Evolutionary conservation across 768 basidiomycete species (phyloP), one percentile per base, ranked within the genome.

Genomic region (Hericium erinaceus): DNA sequence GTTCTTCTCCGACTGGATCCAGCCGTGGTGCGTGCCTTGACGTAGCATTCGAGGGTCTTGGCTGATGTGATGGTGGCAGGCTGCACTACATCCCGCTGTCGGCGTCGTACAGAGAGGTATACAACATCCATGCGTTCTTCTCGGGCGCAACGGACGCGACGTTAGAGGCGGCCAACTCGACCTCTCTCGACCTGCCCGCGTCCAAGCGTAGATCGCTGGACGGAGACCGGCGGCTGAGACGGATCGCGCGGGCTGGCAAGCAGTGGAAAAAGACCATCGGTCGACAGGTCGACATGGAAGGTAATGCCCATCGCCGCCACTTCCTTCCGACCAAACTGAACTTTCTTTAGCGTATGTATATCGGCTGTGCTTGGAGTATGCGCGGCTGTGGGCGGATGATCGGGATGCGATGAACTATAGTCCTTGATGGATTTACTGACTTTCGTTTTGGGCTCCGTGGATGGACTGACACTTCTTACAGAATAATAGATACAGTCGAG

Each of bases 71-170:
- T 46, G 16, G 16, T 5, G 44, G 20, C 6, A 92, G 92, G 95
- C 77, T 98, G 24, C 95, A 99, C 72, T 99, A 82, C 67, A 95
- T 99, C 62, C 95, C 95, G 0, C 72, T 99, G 38, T 93, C 93
- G 0, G 77, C 86, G 41, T 78, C 84, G 3, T 98, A 98, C 71
- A 73, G 79, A 48, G 95, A 99, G 72, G 84, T 99, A 54, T 97
- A 98, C 75, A 95, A 98, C 67, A 81, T 98, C 56, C 83, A 90
- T 65, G 81, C 92, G 2, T 99, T 87, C 76, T 98, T 98, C 75
- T 92, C 91, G 0, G 95, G 95, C 0, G 82, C 90, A 1, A 78
- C 90, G 0, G 66, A 75, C 11, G 75, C 84, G 2, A 80, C 84
- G 40, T 70, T 88, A 10, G 69, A 74, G 33, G 73, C 75, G 0